Evolutionary conservation across 2,329 filamentous ascomycete species (phyloP).

Genomic region (Plenodomus biglobosus): DNA sequence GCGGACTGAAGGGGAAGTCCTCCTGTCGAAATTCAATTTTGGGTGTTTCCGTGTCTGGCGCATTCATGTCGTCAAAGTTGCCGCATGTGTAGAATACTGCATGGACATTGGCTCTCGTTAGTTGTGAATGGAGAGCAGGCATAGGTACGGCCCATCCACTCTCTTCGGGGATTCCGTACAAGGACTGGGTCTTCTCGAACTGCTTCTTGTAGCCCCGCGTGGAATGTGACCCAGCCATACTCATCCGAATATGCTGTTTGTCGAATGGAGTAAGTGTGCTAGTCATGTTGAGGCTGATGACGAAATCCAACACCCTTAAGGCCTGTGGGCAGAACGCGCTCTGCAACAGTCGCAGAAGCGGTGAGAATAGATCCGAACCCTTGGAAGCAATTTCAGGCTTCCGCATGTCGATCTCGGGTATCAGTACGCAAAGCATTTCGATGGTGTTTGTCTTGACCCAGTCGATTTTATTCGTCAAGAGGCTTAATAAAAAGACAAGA

Average conservation of each 20-base stretch:
- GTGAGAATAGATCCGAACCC: slow-evolving; percentile 92
- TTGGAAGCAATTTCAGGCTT: slow-evolving; percentile 87
- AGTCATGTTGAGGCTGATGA: slow-evolving; percentile 93
- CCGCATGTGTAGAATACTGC: slow-evolving; percentile 95
- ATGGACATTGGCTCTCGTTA: slow-evolving; percentile 88
- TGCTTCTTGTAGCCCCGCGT: slow-evolving; percentile 81
- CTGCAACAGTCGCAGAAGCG: slow-evolving; percentile 82
- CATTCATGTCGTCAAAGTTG: slow-evolving; percentile 44
- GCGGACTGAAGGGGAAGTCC: slow-evolving; percentile 76
- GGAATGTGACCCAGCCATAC: slow-evolving; percentile 88
- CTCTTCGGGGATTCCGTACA: slow-evolving; percentile 95
- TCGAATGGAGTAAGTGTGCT: slow-evolving; percentile 78
- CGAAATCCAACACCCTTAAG: slow-evolving; percentile 86
- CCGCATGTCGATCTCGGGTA: slow-evolving; percentile 90
- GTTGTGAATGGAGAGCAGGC: slow-evolving; percentile 83
- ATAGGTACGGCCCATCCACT: slow-evolving; percentile 96
- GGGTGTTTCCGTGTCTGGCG: slow-evolving; percentile 69
- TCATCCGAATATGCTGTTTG: slow-evolving; percentile 94
- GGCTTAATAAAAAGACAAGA: slow-evolving; percentile 85
- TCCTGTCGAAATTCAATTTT: slow-evolving; percentile 93
- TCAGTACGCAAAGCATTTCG: slow-evolving; percentile 80
- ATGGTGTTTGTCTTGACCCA: slow-evolving; percentile 95
- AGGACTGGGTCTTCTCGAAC: slow-evolving; percentile 88
- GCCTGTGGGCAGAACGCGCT: slow-evolving; percentile 94
- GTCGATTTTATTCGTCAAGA: slow-evolving; percentile 82